Evolutionary conservation across 768 basidiomycete species (phyloP).

Genomic region (Leucosporidium creatinivorum): DNA sequence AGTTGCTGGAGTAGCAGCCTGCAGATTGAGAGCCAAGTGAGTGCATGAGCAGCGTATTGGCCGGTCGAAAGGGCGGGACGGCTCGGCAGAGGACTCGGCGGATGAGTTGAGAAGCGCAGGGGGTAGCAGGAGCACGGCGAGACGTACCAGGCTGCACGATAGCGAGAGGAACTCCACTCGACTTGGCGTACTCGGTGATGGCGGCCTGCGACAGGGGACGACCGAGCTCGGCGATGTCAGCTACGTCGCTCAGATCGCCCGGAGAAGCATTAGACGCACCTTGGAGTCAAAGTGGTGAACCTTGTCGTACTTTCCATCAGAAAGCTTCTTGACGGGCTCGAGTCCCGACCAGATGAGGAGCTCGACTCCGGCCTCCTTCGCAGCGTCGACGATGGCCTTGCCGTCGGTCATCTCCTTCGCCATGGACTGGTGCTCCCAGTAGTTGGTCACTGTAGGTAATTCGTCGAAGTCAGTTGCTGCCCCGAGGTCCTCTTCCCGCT

Average conservation of each 20-base stretch:
- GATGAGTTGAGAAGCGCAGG: no score
- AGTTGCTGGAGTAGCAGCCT: background rate
- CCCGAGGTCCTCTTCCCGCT: no score
- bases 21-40: no score
- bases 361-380: constrained; percentile 20
- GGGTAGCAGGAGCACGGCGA: no score
- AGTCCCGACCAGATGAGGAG: constrained; percentile 31
- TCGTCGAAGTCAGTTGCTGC: background rate
- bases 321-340: background rate
- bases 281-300: constrained; percentile 20
- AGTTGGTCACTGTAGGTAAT: constrained; percentile 21
- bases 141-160: background rate
- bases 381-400: constrained; percentile 32
- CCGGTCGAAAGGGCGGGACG: no score
- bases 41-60: no score
- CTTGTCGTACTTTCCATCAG: constrained; percentile 14
- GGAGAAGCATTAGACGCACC: background rate
- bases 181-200: background rate
- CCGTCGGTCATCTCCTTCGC: constrained; percentile 26
- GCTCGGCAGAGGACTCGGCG: no score
- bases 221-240: no score
- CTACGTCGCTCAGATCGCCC: background rate
- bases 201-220: background rate
- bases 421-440: constrained; percentile 18
- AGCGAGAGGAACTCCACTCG: background rate